phyloP scores from a whole-genome alignment of 2,329 filamentous ascomycete genomes.

The Alternaria sp. region DNA sequence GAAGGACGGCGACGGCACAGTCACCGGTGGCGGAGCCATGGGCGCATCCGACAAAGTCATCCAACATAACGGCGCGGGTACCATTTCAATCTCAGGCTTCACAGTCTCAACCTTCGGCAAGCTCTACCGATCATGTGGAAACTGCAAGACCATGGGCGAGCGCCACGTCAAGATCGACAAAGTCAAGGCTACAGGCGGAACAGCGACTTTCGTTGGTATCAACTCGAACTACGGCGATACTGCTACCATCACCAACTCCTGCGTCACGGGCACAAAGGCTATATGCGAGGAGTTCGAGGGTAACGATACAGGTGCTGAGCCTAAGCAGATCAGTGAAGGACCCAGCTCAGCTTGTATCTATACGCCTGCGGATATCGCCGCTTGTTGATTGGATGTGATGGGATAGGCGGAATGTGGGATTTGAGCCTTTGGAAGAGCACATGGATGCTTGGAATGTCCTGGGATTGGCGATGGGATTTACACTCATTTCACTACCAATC shows the following conservation, averaged over 20 bases:
- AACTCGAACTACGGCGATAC: constrained; percentile 60
- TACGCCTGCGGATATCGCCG: constrained; percentile 24
- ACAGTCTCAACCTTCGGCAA: constrained; percentile 47
- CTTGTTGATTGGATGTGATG: constrained; percentile 18
- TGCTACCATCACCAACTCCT: constrained; percentile 51
- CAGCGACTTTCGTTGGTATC: constrained; percentile 54
- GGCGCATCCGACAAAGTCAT: constrained; percentile 51
- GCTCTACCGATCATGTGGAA: constrained; percentile 57
- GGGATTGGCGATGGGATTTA: neutral
- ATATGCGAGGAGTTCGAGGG: constrained; percentile 47
- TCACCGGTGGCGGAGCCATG: constrained; percentile 51
- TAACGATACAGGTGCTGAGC: constrained; percentile 36
- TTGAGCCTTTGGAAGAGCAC: neutral
- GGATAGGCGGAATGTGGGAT: neutral
- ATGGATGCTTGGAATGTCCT: neutral
- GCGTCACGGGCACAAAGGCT: constrained; percentile 34
- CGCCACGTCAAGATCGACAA: constrained; percentile 55
- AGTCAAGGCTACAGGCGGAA: constrained; percentile 51
- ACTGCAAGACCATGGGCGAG: constrained; percentile 55
- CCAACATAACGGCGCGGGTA: constrained; percentile 52
- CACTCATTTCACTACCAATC: neutral
- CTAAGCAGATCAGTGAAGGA: constrained; percentile 34
- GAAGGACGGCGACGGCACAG: constrained; percentile 44
- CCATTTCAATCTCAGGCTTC: constrained; percentile 48
- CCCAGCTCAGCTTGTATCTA: constrained; percentile 22